These are phyloP conservation scores for Fusarium guadeloupense DNA, from an alignment of 2,329 filamentous ascomycete species.

Conservation along the genomic window DNA sequence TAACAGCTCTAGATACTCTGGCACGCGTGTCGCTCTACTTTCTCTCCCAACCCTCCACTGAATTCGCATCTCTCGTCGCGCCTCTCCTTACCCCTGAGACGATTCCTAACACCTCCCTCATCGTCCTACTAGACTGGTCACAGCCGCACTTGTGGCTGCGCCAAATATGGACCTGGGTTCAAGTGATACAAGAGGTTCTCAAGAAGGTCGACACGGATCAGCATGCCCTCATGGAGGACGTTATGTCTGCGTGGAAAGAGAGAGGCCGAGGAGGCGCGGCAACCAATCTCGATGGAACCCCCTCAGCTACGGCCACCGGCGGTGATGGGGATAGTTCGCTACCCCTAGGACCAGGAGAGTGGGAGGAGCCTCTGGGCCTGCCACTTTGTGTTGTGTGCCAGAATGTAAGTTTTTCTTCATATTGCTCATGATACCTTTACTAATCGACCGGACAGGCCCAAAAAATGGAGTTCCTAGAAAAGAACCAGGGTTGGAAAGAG, in stretches of 20 bases:
- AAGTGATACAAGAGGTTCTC: constrained; percentile 80
- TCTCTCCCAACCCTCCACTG: constrained; percentile 82
- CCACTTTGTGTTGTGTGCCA: constrained; percentile 96
- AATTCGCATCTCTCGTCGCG: constrained; percentile 83
- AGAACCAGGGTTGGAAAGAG: constrained; percentile 92
- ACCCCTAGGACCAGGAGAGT: constrained; percentile 87
- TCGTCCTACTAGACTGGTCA: constrained; percentile 95
- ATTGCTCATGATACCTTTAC: constrained; percentile 22
- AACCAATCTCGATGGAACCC: constrained; percentile 69
- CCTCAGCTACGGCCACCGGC: constrained; percentile 59
- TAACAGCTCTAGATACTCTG: constrained; percentile 75
- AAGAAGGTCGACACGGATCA: constrained; percentile 77
- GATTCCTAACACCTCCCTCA: constrained; percentile 85
- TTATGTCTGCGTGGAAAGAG: constrained; percentile 82
- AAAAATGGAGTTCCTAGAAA: constrained; percentile 90
- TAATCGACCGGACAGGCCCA: constrained; percentile 71
- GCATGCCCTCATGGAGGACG: constrained; percentile 86
- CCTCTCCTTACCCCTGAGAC: constrained; percentile 86
- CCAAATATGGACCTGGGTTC: constrained; percentile 88
- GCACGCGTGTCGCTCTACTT: constrained; percentile 90
- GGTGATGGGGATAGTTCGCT: constrained; percentile 74
- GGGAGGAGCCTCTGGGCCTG: constrained; percentile 88
- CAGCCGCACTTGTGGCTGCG: constrained; percentile 93
- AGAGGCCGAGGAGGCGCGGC: constrained; percentile 72
- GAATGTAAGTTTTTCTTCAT: constrained; percentile 67